phyloP scores from a whole-genome alignment of 164 flowering plant genomes.

The Annona squamosa region DNA sequence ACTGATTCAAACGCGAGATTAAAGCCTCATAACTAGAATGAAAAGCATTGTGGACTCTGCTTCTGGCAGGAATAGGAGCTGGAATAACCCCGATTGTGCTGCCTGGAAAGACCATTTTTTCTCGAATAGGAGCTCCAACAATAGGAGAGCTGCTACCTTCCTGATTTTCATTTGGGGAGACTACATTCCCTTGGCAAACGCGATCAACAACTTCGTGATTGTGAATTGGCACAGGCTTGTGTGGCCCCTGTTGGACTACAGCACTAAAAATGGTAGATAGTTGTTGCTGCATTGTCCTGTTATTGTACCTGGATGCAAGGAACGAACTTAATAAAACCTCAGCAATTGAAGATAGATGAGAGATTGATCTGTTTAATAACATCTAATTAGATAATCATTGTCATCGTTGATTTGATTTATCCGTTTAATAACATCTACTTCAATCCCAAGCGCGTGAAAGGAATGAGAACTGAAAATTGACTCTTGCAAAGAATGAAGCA shows the following conservation, averaged over 20 bases:
- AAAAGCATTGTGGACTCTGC: conserved; percentile 28
- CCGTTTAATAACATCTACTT: no score
- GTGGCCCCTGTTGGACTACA: conserved; percentile 23
- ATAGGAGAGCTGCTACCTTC: conserved; percentile 18
- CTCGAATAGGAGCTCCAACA: conserved; percentile 23
- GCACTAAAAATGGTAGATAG: conserved; percentile 15
- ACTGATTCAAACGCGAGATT: conserved; percentile 29
- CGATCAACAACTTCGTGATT: conserved; percentile 15
- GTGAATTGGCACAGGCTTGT: conserved; percentile 19
- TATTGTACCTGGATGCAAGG: conserved; percentile 51
- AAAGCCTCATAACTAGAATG: conserved; percentile 33
- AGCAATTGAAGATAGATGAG: neutral
- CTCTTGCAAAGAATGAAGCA: no score
- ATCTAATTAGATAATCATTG: neutral
- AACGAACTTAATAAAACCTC: conserved; percentile 9
- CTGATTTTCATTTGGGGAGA: conserved; percentile 13
- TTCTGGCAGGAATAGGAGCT: conserved; percentile 34
- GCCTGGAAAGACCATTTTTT: conserved; percentile 8
- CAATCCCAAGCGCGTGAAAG: no score
- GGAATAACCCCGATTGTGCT: conserved; percentile 32
- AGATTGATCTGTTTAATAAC: neutral
- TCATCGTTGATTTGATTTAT: neutral
- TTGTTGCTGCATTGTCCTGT: conserved; percentile 28
- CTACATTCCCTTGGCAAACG: conserved; percentile 9
- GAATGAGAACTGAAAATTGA: no score